phyloP scores from a whole-genome alignment of 2,329 filamentous ascomycete genomes.

The Scedosporium aurantiacum region DNA sequence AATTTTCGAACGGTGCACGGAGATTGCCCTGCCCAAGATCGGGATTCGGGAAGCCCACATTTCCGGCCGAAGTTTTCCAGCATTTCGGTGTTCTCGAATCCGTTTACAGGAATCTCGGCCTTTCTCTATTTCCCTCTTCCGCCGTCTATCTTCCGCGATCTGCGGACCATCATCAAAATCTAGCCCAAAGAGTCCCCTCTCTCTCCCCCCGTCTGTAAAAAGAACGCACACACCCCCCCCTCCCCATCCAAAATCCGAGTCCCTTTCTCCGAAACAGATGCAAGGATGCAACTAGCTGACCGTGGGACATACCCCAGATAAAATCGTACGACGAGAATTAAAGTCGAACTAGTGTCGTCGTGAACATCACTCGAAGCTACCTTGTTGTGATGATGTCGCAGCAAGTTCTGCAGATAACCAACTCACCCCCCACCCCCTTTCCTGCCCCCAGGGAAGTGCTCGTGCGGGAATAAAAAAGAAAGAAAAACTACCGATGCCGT shows the following conservation, averaged over 20 bases:
- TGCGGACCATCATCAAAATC: no score
- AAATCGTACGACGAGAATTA: not conserved
- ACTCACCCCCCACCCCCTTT: no score
- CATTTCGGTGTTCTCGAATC: not conserved
- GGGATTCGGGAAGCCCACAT: not conserved
- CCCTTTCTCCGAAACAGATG: no score
- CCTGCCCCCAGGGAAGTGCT: no score
- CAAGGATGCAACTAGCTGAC: no score
- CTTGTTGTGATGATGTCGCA: not conserved
- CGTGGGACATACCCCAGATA: no score
- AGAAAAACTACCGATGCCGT: not conserved
- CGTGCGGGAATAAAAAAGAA: not conserved
- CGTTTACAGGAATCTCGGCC: not conserved
- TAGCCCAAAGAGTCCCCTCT: no score
- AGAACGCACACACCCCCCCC: no score
- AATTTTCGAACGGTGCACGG: not conserved
- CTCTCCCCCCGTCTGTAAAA: no score
- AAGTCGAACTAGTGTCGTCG: not conserved
- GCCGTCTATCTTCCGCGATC: no score
- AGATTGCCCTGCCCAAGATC: not conserved
- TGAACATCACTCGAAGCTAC: not conserved
- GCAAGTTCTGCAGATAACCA: no score
- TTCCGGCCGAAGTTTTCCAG: not conserved
- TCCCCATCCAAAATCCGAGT: no score
- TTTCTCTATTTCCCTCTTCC: not conserved